Evolutionary conservation across 2,329 filamentous ascomycete species (phyloP), one percentile per base, ranked within the genome.

Genomic region (Alternaria viburni): DNA sequence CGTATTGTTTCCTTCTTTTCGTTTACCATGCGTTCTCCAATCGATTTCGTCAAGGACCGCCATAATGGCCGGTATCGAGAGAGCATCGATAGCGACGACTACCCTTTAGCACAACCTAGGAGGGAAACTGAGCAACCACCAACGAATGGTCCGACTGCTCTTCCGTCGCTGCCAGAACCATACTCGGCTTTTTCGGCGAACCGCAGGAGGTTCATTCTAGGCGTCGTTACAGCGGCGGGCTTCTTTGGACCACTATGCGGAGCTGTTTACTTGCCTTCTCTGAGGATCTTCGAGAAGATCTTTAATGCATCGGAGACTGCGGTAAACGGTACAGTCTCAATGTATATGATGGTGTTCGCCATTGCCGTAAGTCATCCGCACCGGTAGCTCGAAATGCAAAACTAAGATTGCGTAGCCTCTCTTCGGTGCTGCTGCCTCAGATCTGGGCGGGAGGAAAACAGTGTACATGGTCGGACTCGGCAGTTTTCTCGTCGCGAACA

Each of bases 321-420:
- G 3, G 79, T 83, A 41, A 83, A 83, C 65, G 81, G 76, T 4
- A 82, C 82, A 0, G 81, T 84, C n/a, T 79, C 80, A 1, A 77
- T 83, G 5, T 84, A 83, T 66, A 83, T 82, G 80, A 73, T 79
- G 10, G 76, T 82, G 1, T 84, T 83, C 60, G 82, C 81, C 15
- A 55, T 84, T 15, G 77, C 77, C 43, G 66, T 74, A 68, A 17
- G 66, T 70, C 7, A 9, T 26, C 17, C 30, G 19, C 19, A 6
- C 19, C 6, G 15, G 54, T 3, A 47, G 1, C 25, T 44, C 5
- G 5, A 19, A 26, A 10, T 11, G 19, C 17, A 30, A 41, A 5
- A 43, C 68, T 73, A 43, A 73, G 49, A 43, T 23, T 10, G 1
- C 17, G 11, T 50, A 72, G 70, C 82, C 81, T n/a, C 74, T 83